phyloP scores from a whole-genome alignment of 2,329 filamentous ascomycete species.

The Hymenoscyphus albidus region DNA sequence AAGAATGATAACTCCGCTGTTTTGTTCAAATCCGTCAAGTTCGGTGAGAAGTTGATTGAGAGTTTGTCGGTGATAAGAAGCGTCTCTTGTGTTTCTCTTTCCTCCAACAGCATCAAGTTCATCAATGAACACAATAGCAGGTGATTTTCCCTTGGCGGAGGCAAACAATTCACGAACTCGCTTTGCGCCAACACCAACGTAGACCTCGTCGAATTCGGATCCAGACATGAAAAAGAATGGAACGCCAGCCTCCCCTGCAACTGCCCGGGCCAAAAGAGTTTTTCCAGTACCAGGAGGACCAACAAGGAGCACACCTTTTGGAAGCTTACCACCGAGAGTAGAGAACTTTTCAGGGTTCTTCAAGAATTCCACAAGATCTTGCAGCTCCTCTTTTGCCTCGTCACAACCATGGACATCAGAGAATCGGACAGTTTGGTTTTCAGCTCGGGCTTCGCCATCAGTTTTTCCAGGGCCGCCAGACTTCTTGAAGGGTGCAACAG shows the following conservation, averaged over 20 bases:
- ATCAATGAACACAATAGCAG: slow-evolving; percentile 93
- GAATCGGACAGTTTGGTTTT: slow-evolving; percentile 89
- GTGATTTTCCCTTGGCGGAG: slow-evolving; percentile 78
- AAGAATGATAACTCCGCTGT: slow-evolving; percentile 90
- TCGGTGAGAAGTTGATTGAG: slow-evolving; percentile 96
- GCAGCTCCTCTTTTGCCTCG: slow-evolving; percentile 95
- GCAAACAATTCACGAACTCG: slow-evolving; percentile 90
- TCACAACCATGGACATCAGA: slow-evolving; percentile 94
- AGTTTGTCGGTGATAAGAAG: slow-evolving; percentile 94
- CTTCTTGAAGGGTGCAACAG: slow-evolving; percentile 73
- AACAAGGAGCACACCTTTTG: slow-evolving; percentile 92
- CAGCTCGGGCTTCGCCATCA: slow-evolving; percentile 82
- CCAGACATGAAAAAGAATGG: slow-evolving; percentile 99
- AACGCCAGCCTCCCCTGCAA: slow-evolving; percentile 93
- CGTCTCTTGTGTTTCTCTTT: slow-evolving; percentile 87
- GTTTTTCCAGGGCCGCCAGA: slow-evolving; percentile 58
- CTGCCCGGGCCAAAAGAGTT: slow-evolving; percentile 88
- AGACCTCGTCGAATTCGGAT: slow-evolving; percentile 97
- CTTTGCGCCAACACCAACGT: slow-evolving; percentile 94
- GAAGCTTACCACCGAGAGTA: slow-evolving; percentile 89
- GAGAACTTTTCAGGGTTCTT: slow-evolving; percentile 92
- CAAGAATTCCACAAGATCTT: slow-evolving; percentile 94
- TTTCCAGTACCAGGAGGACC: slow-evolving; percentile 97
- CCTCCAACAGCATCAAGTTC: slow-evolving; percentile 92
- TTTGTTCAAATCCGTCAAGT: slow-evolving; percentile 93